A percentile compares a stretch with the other conserved stretches of the same genome.
These are phyloP conservation scores for Triangularia verruculosa DNA, from an alignment of 2,329 filamentous ascomycete genomes.

Conservation along the genomic window DNA sequence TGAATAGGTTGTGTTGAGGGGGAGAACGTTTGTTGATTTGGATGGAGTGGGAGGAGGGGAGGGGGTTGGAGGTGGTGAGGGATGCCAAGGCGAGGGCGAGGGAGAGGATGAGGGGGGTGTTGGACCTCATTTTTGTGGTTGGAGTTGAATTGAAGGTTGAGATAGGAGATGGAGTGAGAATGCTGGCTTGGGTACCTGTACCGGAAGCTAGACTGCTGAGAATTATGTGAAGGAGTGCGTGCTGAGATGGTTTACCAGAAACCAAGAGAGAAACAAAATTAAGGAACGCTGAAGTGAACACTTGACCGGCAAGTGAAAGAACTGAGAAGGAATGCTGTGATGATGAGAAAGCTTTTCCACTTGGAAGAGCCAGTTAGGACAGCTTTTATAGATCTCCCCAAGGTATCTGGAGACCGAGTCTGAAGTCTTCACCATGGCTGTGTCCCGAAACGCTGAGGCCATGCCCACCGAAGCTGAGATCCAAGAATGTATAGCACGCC, in stretches of 20 bases:
- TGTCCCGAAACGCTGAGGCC: background rate
- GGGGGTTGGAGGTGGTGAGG: background rate
- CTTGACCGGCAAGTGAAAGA: background rate
- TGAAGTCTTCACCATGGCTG: background rate
- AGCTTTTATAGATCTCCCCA: background rate
- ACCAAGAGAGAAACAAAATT: background rate
- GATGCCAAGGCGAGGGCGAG: background rate
- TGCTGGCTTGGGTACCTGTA: background rate
- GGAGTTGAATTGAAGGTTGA: background rate
- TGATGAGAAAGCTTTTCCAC: background rate
- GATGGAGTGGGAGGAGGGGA: background rate
- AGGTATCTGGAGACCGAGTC: background rate
- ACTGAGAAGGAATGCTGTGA: background rate
- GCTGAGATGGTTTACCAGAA: background rate
- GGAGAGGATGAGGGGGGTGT: background rate
- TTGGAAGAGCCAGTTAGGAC: background rate
- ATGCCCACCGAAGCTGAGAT: background rate
- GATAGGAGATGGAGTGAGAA: background rate
- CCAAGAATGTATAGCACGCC: background rate
- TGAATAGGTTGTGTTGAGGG: no score
- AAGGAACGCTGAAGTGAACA: background rate
- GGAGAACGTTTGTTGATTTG: background rate
- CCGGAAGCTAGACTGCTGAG: background rate
- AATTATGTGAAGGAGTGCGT: background rate
- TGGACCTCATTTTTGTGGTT: background rate